Percentiles rank a stretch among this genome's conserved stretches.
Conservation (phyloP, 169 alveolate genomes). For the Plasmodium cynomolgi region DNA sequence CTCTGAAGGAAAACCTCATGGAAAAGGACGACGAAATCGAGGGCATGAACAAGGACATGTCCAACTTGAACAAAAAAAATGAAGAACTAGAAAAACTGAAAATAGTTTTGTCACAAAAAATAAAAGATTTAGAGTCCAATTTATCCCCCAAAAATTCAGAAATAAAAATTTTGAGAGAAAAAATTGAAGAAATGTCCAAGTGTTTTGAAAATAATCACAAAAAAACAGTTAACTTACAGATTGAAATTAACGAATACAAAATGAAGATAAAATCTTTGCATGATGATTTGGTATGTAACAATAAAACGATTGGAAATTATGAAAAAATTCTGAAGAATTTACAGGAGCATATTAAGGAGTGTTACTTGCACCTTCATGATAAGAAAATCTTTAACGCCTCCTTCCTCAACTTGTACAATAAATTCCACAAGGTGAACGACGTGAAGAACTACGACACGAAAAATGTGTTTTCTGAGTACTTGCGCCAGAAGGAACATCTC, state of each 20-base stretch:
- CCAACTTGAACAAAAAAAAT: slow-evolving; percentile 40
- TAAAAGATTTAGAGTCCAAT: slow-evolving; percentile 58
- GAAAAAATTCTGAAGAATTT: slow-evolving; percentile 60
- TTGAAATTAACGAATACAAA: slow-evolving; percentile 70
- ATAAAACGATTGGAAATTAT: slow-evolving; percentile 65
- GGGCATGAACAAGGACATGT: slow-evolving; percentile 15
- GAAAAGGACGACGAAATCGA: slow-evolving; percentile 64
- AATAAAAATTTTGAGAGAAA: slow-evolving; percentile 63
- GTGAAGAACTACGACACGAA: slow-evolving; percentile 66
- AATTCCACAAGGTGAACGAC: slow-evolving; percentile 67
- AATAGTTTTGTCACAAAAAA: slow-evolving; percentile 56
- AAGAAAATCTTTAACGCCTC: slow-evolving; percentile 69
- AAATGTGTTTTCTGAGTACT: slow-evolving; percentile 69
- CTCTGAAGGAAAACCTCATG: slow-evolving; percentile 28
- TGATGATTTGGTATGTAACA: slow-evolving; percentile 55
- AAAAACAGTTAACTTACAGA: slow-evolving; percentile 58
- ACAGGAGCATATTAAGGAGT: slow-evolving; percentile 72
- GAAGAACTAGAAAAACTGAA: slow-evolving; percentile 70
- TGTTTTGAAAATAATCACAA: slow-evolving; percentile 74
- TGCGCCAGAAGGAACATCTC: slow-evolving; percentile 60
- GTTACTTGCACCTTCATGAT: slow-evolving; percentile 71
- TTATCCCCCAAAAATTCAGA: slow-evolving; percentile 74
- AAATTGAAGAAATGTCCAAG: slow-evolving; percentile 73
- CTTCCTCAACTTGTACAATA: slow-evolving; percentile 58
- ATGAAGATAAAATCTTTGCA: slow-evolving; percentile 70